These are phyloP conservation scores for Terana coerulea DNA, from an alignment of 768 basidiomycete species.

Conservation along the genomic window DNA sequence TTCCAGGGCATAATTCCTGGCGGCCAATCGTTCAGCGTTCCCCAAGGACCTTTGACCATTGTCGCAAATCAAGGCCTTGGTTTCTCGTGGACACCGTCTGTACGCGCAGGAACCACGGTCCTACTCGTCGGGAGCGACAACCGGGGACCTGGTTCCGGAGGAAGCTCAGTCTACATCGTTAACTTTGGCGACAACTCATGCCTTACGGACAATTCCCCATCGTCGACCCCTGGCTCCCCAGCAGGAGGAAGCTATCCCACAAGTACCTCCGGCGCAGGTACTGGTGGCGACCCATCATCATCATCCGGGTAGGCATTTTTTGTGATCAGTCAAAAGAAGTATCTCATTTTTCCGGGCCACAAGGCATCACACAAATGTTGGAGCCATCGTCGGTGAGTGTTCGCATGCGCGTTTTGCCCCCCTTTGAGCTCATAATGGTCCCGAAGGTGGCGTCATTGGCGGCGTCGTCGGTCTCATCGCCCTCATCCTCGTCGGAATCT, in stretches of 20 bases:
- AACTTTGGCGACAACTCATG: slow-evolving; percentile 53
- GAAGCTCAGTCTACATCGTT: slow-evolving; percentile 58
- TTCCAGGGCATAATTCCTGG: slow-evolving; percentile 79
- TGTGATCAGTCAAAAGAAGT: not conserved
- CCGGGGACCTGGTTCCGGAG: slow-evolving; percentile 64
- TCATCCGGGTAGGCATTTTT: slow-evolving; percentile 13
- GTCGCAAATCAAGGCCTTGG: slow-evolving; percentile 49
- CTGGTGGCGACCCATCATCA: slow-evolving; percentile 22
- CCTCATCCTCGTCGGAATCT: slow-evolving; percentile 41
- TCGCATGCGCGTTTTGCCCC: not conserved
- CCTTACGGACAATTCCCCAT: slow-evolving; percentile 57
- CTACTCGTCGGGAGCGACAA: slow-evolving; percentile 64
- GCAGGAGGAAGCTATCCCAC: slow-evolving; percentile 75
- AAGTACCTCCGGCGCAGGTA: slow-evolving; percentile 35
- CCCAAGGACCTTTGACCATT: slow-evolving; percentile 33
- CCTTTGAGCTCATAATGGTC: too few species aligned
- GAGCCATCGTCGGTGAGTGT: slow-evolving; percentile 46
- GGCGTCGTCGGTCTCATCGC: slow-evolving; percentile 50
- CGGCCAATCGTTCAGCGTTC: slow-evolving; percentile 61
- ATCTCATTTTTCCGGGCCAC: not conserved
- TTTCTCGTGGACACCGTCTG: slow-evolving; percentile 62
- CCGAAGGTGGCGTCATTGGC: slow-evolving; percentile 49
- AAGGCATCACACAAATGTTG: slow-evolving; percentile 32
- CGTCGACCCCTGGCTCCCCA: slow-evolving; percentile 71
- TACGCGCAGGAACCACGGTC: slow-evolving; percentile 64